phyloP scores from a whole-genome alignment of 2,329 filamentous ascomycete genomes.

The Cladophialophora carrionii region DNA sequence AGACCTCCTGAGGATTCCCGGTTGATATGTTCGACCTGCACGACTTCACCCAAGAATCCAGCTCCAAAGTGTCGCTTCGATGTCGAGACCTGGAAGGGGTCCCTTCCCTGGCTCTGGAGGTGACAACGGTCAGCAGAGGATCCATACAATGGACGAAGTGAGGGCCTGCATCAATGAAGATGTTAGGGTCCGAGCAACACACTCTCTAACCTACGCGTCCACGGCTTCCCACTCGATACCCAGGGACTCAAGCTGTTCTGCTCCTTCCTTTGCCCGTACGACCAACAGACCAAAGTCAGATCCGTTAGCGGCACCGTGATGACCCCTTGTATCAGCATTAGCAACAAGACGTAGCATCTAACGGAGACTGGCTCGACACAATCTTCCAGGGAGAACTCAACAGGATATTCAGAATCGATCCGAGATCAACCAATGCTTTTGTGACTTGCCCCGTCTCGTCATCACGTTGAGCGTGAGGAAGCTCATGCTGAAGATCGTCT shows the following conservation, averaged over 20 bases:
- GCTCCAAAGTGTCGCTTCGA: too few species aligned
- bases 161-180: too few species aligned
- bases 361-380: not conserved
- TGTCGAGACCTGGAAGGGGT: too few species aligned
- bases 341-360: not conserved
- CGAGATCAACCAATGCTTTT: constrained; percentile 39
- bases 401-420: constrained; percentile 43
- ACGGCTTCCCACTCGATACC: not conserved
- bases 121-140: not conserved
- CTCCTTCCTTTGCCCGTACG: constrained; percentile 21
- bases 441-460: constrained; percentile 28
- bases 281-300: constrained; percentile 39
- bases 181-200: not conserved
- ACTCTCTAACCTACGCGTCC: not conserved
- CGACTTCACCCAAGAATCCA: too few species aligned
- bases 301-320: constrained; percentile 41
- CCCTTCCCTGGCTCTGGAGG: not conserved
- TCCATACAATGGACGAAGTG: not conserved
- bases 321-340: constrained; percentile 26
- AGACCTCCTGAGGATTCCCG: too few species aligned
- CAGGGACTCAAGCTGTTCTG: not conserved
- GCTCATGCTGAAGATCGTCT: constrained; percentile 44
- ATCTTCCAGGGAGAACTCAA: not conserved
- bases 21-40: too few species aligned
- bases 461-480: constrained; percentile 41